Conservation (phyloP, 148 eudicot species). For the Rhododendron williamsianum region DNA sequence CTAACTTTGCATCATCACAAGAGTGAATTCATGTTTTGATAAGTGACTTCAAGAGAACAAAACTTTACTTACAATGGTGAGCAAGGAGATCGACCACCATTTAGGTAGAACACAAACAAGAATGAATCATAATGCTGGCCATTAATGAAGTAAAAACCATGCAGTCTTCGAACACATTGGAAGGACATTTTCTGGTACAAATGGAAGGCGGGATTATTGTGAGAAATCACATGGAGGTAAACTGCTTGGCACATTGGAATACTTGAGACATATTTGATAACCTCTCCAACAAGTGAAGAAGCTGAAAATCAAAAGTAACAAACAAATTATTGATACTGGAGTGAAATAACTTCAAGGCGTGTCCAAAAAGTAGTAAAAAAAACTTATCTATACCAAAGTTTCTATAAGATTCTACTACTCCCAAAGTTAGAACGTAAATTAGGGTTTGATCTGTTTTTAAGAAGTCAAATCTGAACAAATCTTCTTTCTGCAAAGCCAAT, state of each 20-base stretch:
- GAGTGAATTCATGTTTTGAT: background rate
- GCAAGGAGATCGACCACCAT: slow-evolving; percentile 92
- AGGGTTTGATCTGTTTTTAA: slow-evolving; percentile 63
- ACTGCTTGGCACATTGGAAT: slow-evolving; percentile 71
- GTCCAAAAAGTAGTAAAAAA: slow-evolving; percentile 3
- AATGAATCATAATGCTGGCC: slow-evolving; percentile 83
- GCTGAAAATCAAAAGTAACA: slow-evolving; percentile 42
- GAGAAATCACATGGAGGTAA: slow-evolving; percentile 89
- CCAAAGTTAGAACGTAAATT: slow-evolving; percentile 82
- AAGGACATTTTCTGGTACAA: slow-evolving; percentile 90
- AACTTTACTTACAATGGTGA: slow-evolving; percentile 71
- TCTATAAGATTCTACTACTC: slow-evolving; percentile 82
- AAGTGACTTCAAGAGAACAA: background rate
- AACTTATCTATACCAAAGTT: slow-evolving; percentile 75
- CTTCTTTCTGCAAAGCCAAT: slow-evolving; percentile 54
- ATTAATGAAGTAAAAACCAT: slow-evolving; percentile 69
- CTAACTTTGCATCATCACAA: background rate
- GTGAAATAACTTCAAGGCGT: slow-evolving; percentile 1
- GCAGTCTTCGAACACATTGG: slow-evolving; percentile 63
- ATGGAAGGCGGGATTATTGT: slow-evolving; percentile 76
- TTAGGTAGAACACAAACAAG: slow-evolving; percentile 79
- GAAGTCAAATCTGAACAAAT: slow-evolving; percentile 62
- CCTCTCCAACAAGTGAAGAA: slow-evolving; percentile 70
- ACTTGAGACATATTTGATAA: slow-evolving; percentile 67
- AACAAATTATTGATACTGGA: slow-evolving; percentile 9